phyloP scores from a whole-genome alignment of 2,329 filamentous ascomycete genomes.

The Sordariomycetes sp. region DNA sequence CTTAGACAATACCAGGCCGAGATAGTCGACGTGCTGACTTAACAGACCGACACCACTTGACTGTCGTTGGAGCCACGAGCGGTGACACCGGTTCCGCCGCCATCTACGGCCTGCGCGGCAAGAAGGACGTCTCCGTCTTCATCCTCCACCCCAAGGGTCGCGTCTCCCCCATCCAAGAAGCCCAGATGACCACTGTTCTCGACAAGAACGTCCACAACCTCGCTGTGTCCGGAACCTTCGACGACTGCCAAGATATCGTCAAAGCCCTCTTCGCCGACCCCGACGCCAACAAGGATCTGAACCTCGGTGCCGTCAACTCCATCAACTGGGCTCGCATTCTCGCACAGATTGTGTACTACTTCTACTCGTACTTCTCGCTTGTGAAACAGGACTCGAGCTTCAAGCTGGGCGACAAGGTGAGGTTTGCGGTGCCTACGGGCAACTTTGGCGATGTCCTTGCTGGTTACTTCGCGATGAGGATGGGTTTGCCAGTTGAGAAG shows the following conservation, averaged over 20 bases:
- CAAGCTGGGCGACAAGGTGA: conserved; percentile 58
- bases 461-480: conserved; percentile 83
- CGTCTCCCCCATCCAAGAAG: conserved; percentile 86
- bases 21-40: conserved; percentile 4
- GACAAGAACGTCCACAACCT: conserved; percentile 92
- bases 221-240: conserved; percentile 82
- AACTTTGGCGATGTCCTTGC: conserved; percentile 96
- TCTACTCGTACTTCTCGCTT: conserved; percentile 85
- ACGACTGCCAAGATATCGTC: conserved; percentile 95
- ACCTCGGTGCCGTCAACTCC: conserved; percentile 88
- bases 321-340: conserved; percentile 96
- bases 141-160: conserved; percentile 90
- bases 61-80: conserved; percentile 78
- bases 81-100: conserved; percentile 90
- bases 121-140: conserved; percentile 95
- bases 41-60: conserved; percentile 65
- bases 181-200: conserved; percentile 91
- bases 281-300: conserved; percentile 71
- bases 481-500: conserved; percentile 83
- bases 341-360: conserved; percentile 96
- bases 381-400: conserved; percentile 47
- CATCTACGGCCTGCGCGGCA: conserved; percentile 88
- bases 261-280: conserved; percentile 86
- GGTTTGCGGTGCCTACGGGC: conserved; percentile 86
- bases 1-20: not conserved